Evolutionary conservation across 75 land plant genomes (phyloP), one percentile per base, ranked within the genome.

Genomic region (Pinus albicaulis): DNA sequence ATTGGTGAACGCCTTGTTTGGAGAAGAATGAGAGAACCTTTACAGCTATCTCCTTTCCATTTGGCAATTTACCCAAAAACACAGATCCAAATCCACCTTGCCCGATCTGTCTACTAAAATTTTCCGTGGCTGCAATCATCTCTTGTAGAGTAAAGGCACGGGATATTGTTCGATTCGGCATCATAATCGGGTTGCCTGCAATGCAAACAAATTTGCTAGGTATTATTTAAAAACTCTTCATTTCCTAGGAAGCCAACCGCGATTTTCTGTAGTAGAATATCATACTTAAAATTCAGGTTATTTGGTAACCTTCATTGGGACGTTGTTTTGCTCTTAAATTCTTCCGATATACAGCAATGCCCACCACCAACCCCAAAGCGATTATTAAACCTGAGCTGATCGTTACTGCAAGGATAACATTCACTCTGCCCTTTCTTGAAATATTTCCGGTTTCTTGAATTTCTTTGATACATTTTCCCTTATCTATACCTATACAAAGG

Each of bases 81-180:
- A 86, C 87, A 76, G 79, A 82, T 5, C 87, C 87, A 57, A 86
- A 86, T 0, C 87, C 87, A 12, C 87, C 87, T 15, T 82, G 79
- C 1, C 87, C 87, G 52, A 86, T 86, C 34, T 41, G 25, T 76
- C 79, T 81, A 34, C 77, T 81, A 61, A 86, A 86, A 76, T 86
- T 76, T 84, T 82, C 79, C 0, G 87, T 86, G 11, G 87, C 87
- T 62, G 80, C 88, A 14, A 71, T 59, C 3, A 88, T 74, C 80
- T 81, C 87, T 19, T 80, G 72, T 15, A 88, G 77, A 3, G 90
- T 59, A 82, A 88, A 82, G 11, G 52, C 52, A 48, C 52, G 52
- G 11, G 52, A 48, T 10, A 10, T 48, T 10, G 52, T 48, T 48
- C 52, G 52, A 48, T 48, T 10, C 11, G 52, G 52, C 52, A 48